Base-by-base conservation (phyloP, 306 rosid species). In the Medicago ruthenica region DNA sequence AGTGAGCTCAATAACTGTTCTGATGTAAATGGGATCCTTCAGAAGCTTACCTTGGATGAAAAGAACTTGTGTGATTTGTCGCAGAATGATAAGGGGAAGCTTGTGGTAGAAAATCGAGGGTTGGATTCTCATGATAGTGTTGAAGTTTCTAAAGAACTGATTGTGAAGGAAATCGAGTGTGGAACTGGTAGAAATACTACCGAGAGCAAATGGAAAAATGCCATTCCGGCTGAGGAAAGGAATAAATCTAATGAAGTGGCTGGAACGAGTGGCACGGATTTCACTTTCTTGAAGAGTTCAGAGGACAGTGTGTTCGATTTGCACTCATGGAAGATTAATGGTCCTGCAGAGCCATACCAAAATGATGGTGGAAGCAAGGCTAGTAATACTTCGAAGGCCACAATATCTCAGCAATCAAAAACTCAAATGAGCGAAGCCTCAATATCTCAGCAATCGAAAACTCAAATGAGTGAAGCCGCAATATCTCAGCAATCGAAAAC, bases 161-260 rank as follows among this genome's bases (percentile, higher is more conserved):
- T 92, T 85, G 97, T 95, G 87, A 90, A 90, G 77, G 99, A 95
- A 84, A 95, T 95, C 72, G 97, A 95, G 82, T 92, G 89, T 82
- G 97, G 97, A 76, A 82, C 75, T 50, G 89, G 88, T 78, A 87
- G 85, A 76, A 84, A 82, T 82, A 88, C 86, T 83, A 73, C 85
- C 40, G 97, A 84, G 74, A 81, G 80, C 86, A 90, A 92, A 83
- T 81, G 92, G 89, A 87, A 85, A 83, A 88, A 67, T 84, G 80
- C 85, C 53, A 67, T 84, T 79, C 69, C 88, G 21, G 45, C 74
- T 58, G 92, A 83, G 81, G 96, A 87, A 73, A 61, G 84, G 85
- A 91, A 76, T 83, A 88, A 86, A 62, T 71, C 85, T 40, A 76
- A 81, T 75, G 96, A 92, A 71, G 85, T 80, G 72, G 80, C 81